These are phyloP conservation scores for Kodamaea restingae DNA, from an alignment of 805 yeast species.

Conservation along the genomic window DNA sequence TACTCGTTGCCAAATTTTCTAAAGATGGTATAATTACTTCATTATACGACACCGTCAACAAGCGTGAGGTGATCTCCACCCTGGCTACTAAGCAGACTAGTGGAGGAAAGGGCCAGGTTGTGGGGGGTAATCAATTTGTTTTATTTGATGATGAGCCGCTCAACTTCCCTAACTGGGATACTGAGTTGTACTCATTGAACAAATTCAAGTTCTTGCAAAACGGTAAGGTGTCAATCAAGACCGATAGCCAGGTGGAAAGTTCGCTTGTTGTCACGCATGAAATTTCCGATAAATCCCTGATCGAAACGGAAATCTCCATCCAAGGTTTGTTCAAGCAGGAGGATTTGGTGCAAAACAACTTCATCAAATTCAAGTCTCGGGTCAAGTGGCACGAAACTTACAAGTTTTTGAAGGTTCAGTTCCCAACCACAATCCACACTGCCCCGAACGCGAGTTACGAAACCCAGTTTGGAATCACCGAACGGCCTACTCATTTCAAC, in stretches of 20 bases:
- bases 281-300: constrained; percentile 53
- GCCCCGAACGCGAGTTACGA: constrained; percentile 78
- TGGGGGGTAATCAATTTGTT: constrained; percentile 77
- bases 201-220: constrained; percentile 48
- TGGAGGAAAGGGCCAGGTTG: constrained; percentile 13
- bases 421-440: constrained; percentile 77
- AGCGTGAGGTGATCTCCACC: constrained; percentile 63
- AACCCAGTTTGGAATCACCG: constrained; percentile 89
- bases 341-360: constrained; percentile 32
- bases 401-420: constrained; percentile 89
- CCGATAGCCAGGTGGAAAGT: constrained; percentile 55
- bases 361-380: constrained; percentile 33
- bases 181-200: constrained; percentile 82
- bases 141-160: constrained; percentile 88
- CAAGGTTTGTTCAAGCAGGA: constrained; percentile 57
- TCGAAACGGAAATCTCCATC: constrained; percentile 67
- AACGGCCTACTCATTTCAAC: constrained; percentile 90
- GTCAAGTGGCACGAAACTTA: constrained; percentile 88
- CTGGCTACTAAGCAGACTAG: constrained; percentile 47
- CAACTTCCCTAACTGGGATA: constrained; percentile 96
- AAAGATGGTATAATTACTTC: constrained; percentile 56
- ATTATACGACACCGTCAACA: constrained; percentile 53
- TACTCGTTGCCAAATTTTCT: constrained; percentile 51
- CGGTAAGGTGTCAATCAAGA: constrained; percentile 40
- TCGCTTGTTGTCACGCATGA: constrained; percentile 60